Base-by-base conservation (phyloP, 306 rosid genomes). In the Sicyos edulis region DNA sequence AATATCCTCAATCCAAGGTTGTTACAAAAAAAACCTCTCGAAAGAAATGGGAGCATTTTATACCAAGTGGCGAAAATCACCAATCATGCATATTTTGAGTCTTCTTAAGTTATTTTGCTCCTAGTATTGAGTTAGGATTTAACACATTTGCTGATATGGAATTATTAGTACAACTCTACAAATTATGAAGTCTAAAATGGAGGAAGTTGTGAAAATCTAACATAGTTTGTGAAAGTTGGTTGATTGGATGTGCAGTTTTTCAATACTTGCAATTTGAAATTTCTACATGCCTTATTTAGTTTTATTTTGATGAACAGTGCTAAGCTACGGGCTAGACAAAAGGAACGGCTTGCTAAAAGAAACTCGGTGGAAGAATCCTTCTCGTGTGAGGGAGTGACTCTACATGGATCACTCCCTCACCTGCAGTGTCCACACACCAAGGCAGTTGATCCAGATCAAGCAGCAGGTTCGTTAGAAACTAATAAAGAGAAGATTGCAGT, bases 251-350 rank as follows among this genome's bases (percentile, higher is more conserved):
- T 32, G 75, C 32, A 34, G 22, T 21, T 24, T 24, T 37, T 22
- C 72, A 68, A 49, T 68, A 16, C 22, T 15, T 8, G 26, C 73
- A 24, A 50, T 50, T 15, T 69, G 58, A 4, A 14, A 7, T 51
- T 49, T 50, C 17, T 61, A 13, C 22, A 47, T 59, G 16, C 58
- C 16, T 74, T 57, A 60, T 51, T 80, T 77, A 78, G 72, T 64
- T 76, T 79, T 68, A 16, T 70, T 79, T 76, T 55, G 78, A 67
- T 80, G 84, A 61, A 80, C 95, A 95, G 99, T 83, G 82, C 88
- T 71, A 95, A 75, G 80, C 99, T 95, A 67, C 99, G 99, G 69
- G 88, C 95, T 73, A 92, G 99, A 78, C 96, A 89, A 77, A 95
- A 91, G 74, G 92, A 87, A 51, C 84, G 85, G 73, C 86, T 95